phyloP scores from a whole-genome alignment of 495 filamentous ascomycete genomes.

The Tuber microsphaerosporum region DNA sequence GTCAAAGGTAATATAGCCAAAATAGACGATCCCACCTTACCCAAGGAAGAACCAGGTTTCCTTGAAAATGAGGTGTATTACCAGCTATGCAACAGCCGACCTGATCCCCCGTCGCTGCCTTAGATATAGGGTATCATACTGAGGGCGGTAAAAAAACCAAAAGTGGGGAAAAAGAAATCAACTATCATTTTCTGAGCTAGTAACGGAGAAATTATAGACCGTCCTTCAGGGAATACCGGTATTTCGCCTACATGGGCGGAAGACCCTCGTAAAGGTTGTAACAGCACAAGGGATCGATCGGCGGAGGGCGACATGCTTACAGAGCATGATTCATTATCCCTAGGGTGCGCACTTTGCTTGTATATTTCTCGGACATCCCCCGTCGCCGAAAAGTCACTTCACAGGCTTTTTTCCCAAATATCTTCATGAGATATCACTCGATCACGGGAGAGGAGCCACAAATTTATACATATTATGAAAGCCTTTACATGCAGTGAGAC shows the following conservation, averaged over 20 bases:
- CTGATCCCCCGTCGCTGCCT: background rate
- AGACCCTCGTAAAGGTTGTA: background rate
- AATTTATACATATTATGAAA: background rate
- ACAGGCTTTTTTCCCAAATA: background rate
- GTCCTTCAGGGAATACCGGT: background rate
- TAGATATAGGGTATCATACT: background rate
- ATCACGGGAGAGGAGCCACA: background rate
- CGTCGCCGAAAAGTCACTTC: background rate
- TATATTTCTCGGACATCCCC: background rate
- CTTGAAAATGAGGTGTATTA: background rate
- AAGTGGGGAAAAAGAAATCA: background rate
- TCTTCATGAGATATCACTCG: background rate
- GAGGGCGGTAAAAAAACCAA: background rate
- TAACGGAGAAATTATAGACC: background rate
- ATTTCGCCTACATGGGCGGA: background rate
- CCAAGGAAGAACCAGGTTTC: background rate
- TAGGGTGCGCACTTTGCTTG: background rate
- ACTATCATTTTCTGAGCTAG: background rate
- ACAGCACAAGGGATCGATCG: background rate
- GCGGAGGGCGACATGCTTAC: background rate
- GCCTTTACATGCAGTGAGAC: background rate
- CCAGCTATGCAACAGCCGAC: background rate
- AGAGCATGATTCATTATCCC: background rate
- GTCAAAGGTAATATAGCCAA: background rate
- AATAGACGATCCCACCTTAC: background rate